Evolutionary conservation across 371 early-diverging fungal species (phyloP).

Genomic region (Funneliformis caledonium): DNA sequence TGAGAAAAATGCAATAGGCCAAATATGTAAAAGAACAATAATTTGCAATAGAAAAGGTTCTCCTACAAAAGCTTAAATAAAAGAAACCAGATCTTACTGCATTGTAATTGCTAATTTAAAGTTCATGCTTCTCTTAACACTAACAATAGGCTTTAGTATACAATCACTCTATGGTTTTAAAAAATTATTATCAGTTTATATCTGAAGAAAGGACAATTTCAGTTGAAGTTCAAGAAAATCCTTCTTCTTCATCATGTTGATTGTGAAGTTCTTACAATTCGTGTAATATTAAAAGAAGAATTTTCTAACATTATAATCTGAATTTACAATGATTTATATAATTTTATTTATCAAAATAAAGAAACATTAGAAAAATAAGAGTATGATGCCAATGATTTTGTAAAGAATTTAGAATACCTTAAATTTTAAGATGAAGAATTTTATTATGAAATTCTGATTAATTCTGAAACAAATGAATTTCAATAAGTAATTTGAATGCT

Average conservation of each 20-base stretch:
- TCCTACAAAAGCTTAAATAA: background rate
- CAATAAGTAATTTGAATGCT: background rate
- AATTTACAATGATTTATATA: no score
- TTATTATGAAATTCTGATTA: background rate
- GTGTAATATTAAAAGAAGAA: background rate
- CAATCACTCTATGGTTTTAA: background rate
- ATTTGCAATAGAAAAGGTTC: background rate
- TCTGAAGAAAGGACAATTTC: no score
- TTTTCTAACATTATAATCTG: conserved; percentile 2
- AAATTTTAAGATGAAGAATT: background rate
- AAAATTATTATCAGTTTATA: background rate
- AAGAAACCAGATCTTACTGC: background rate
- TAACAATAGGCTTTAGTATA: conserved; percentile 4
- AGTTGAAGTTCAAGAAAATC: background rate
- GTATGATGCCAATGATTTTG: conserved; percentile 11
- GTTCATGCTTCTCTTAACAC: background rate
- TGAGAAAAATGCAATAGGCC: no score
- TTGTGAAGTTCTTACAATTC: background rate
- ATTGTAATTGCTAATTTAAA: no score
- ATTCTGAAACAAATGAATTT: background rate
- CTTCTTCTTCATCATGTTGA: background rate
- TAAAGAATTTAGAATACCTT: background rate
- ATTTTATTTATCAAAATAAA: background rate
- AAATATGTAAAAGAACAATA: conserved; percentile 1
- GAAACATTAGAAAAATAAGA: background rate